A percentile compares a stretch with the other conserved stretches of the same genome.
Conservation (phyloP, 768 basidiomycete genomes). For the Terana coerulea region DNA sequence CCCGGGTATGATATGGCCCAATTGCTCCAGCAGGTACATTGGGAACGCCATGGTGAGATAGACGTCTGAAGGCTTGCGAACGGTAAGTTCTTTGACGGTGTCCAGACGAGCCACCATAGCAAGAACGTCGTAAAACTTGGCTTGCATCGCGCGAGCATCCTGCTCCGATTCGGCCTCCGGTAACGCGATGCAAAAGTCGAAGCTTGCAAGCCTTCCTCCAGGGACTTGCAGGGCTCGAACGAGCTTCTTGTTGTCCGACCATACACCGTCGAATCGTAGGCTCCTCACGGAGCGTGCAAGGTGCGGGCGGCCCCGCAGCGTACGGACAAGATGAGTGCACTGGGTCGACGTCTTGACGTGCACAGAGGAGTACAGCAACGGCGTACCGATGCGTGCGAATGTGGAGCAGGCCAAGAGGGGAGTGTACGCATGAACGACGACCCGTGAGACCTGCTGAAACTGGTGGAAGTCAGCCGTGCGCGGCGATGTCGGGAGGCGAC, state of each 20-base stretch:
- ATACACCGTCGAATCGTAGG: conserved; percentile 40
- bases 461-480: conserved; percentile 11
- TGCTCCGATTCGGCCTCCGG: not conserved
- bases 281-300: conserved; percentile 39
- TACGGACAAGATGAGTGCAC: conserved; percentile 32
- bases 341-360: conserved; percentile 39
- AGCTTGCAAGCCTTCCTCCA: conserved; percentile 28
- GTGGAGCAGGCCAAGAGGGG: conserved; percentile 48
- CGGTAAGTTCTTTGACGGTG: conserved; percentile 40
- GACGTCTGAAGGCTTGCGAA: conserved; percentile 46
- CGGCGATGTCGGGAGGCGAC: not conserved
- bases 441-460: not conserved
- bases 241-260: conserved; percentile 36
- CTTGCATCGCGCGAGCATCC: conserved; percentile 6
- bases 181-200: conserved; percentile 35
- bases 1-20: conserved; percentile 39
- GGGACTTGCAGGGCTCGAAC: conserved; percentile 26
- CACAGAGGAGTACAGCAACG: conserved; percentile 54
- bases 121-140: conserved; percentile 40
- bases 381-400: conserved; percentile 54
- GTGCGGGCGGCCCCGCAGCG: conserved; percentile 33
- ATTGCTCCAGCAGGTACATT: conserved; percentile 38
- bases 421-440: conserved; percentile 24
- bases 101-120: conserved; percentile 21
- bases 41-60: conserved; percentile 54